These are phyloP conservation scores for Podaxis rugospora DNA, from an alignment of 768 basidiomycete species.

Conservation along the genomic window DNA sequence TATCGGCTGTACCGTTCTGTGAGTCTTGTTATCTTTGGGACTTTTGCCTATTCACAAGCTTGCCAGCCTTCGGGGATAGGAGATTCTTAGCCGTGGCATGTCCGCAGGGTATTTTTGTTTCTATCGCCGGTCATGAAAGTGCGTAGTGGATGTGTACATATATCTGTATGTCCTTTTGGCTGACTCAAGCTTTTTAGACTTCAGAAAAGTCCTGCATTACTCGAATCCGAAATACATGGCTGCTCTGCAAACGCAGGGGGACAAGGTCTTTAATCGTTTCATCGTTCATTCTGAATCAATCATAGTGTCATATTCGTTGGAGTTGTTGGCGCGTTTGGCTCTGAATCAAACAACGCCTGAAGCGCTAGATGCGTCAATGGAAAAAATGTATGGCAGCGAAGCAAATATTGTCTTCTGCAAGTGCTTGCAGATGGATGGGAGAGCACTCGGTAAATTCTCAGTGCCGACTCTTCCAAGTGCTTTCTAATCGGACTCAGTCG, in stretches of 20 bases:
- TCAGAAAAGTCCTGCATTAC: constrained; percentile 49
- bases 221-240: constrained; percentile 49
- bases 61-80: constrained; percentile 43
- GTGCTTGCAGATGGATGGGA: constrained; percentile 47
- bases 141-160: constrained; percentile 15
- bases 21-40: constrained; percentile 19
- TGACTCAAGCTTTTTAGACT: constrained; percentile 36
- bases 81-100: constrained; percentile 64
- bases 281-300: constrained; percentile 57
- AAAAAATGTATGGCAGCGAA: constrained; percentile 54
- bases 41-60: constrained; percentile 1
- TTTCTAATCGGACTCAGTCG: constrained; percentile 37
- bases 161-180: neutral
- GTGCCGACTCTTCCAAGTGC: neutral
- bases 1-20: constrained; percentile 64
- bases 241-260: constrained; percentile 41
- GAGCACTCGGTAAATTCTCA: constrained; percentile 48
- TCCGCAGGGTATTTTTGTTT: constrained; percentile 65
- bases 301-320: constrained; percentile 65
- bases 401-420: constrained; percentile 58
- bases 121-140: constrained; percentile 53
- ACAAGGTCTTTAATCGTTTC: constrained; percentile 56
- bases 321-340: constrained; percentile 59
- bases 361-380: constrained; percentile 51
- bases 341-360: constrained; percentile 41